phyloP scores from a whole-genome alignment of 2,329 filamentous ascomycete genomes.

The Alternaria brassicae region DNA sequence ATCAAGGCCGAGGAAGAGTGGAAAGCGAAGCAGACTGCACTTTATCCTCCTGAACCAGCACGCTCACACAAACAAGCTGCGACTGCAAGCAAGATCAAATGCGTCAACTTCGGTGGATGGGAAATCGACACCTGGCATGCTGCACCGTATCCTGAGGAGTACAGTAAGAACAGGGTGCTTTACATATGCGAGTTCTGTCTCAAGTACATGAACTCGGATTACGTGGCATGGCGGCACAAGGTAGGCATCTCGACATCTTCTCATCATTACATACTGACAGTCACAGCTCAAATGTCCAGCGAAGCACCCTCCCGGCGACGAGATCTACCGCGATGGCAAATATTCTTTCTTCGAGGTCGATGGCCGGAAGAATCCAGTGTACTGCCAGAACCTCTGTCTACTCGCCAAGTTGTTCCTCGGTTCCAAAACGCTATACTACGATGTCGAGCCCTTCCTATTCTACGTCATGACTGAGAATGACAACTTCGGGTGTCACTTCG shows the following conservation, averaged over 20 bases:
- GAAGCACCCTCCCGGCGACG: slow-evolving; percentile 95
- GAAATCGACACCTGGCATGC: slow-evolving; percentile 99
- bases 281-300: slow-evolving; percentile 79
- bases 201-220: slow-evolving; percentile 99
- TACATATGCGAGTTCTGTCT: slow-evolving; percentile 99
- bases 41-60: slow-evolving; percentile 70
- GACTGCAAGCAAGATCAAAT: slow-evolving; percentile 95
- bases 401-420: slow-evolving; percentile 97
- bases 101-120: slow-evolving; percentile 96
- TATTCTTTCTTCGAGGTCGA: slow-evolving; percentile 98
- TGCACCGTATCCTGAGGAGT: slow-evolving; percentile 96
- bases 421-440: slow-evolving; percentile 97
- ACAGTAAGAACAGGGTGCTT: slow-evolving; percentile 93
- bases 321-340: slow-evolving; percentile 91
- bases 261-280: slow-evolving; percentile 29
- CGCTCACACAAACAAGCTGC: slow-evolving; percentile 70
- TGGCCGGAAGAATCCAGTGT: slow-evolving; percentile 95
- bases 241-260: slow-evolving; percentile 29
- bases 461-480: slow-evolving; percentile 97
- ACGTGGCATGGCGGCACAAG: slow-evolving; percentile 97
- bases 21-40: slow-evolving; percentile 71
- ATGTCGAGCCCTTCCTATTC: slow-evolving; percentile 95
- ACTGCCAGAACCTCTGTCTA: slow-evolving; percentile 96
- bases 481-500: slow-evolving; percentile 90
- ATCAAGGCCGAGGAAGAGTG: slow-evolving; percentile 92